Evolutionary conservation across 495 filamentous ascomycete genomes (phyloP), one percentile per base, ranked within the genome.

Genomic region (Trichoderma gamsii): DNA sequence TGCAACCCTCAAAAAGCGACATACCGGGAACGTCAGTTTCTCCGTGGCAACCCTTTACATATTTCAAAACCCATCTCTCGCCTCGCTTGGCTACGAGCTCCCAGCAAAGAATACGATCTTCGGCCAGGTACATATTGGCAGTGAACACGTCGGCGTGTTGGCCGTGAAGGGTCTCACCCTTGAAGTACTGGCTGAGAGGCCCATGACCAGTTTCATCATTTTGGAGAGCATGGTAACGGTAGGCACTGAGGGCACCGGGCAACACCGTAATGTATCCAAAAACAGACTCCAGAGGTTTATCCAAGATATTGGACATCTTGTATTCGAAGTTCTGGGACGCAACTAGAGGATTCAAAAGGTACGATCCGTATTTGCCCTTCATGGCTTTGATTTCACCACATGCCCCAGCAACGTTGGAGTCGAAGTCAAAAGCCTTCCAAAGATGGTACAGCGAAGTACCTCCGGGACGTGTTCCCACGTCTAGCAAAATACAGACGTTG

Each of bases 241-340:
- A 99, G 9, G 96, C 96, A 76, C 89, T 93, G 63, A 99, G 83
- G 5, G 96, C 96, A 73, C 96, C 96, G 2, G 96, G 96, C 64
- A 98, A 78, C 74, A 98, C 96, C 25, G 96, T 97, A 71, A 98
- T 98, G 73, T 98, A 98, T 4, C 96, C 96, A 73, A 99, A 98
- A 2, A 97, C 96, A 2, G 90, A 93, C 77, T 99, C 96, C 27
- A 99, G 81, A 4, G 96, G 96, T 77, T 98, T 98, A 75, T 99
- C 96, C 32, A 99, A 82, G 73, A 99, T 99, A 70, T 98, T 99
- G 8, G 92, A 96, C 94, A 98, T 97, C 80, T 99, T 99, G 83
- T 99, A 99, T 78, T 99, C 96, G 72, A 98, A 99, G 73, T 99
- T 98, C 76, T 99, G 96, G 61, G 91, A 93, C 0, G 96, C 96